Percentiles rank a stretch among this genome's conserved stretches.
These are phyloP conservation scores for Allomyces macrogynus DNA, from an alignment of 192 early-diverging fungal species.

Conservation along the genomic window DNA sequence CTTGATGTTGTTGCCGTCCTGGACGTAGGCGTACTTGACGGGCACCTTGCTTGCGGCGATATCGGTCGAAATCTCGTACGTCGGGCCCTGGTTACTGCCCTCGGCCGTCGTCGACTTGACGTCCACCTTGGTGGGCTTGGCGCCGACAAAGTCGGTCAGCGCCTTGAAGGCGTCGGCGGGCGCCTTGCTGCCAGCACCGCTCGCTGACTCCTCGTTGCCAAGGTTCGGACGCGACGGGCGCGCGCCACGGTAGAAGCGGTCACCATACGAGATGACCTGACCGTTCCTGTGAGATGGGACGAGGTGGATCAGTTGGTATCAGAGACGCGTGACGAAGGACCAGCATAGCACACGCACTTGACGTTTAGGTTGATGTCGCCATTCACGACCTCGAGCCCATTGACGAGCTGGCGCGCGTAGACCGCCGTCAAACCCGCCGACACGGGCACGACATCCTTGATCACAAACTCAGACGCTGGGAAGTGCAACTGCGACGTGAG, in stretches of 20 bases:
- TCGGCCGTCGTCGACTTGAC: neutral
- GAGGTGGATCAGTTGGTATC: no score
- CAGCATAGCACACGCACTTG: constrained; percentile 19
- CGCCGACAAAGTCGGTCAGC: neutral
- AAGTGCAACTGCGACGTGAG: neutral
- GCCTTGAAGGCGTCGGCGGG: neutral
- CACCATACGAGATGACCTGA: constrained; percentile 13
- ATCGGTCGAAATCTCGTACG: neutral
- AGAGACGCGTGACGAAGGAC: constrained; percentile 48
- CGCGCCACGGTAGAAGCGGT: constrained; percentile 6
- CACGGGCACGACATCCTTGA: neutral
- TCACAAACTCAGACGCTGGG: neutral
- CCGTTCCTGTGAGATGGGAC: constrained; percentile 3
- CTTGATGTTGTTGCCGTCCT: constrained; percentile 28
- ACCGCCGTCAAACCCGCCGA: constrained; percentile 58
- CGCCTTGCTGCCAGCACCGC: no score
- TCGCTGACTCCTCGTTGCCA: neutral
- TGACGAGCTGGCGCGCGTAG: constrained; percentile 48
- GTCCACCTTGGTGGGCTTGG: neutral
- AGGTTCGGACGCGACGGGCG: neutral
- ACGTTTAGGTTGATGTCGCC: constrained; percentile 72
- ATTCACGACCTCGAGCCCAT: constrained; percentile 56
- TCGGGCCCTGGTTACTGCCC: neutral
- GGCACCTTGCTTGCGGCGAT: constrained; percentile 22
- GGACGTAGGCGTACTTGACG: constrained; percentile 41